Evolutionary conservation across 495 filamentous ascomycete genomes (phyloP), one percentile per base, ranked within the genome.

Genomic region (Trichoderma erinaceum): DNA sequence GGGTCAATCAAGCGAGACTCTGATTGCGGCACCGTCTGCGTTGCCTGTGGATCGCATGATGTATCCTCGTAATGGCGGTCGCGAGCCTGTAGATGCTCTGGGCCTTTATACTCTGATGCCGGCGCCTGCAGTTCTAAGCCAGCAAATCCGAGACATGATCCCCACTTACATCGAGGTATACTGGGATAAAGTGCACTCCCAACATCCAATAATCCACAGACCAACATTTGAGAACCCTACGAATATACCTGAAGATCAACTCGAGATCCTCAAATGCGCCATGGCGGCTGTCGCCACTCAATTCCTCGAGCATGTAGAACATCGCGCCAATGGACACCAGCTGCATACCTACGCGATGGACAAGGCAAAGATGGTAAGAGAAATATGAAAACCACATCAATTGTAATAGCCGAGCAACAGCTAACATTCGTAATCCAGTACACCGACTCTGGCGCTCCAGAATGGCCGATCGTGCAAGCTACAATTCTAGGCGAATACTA

Each of bases 401-500:
- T 52, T 13, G 16, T 12, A 21, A 4, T 25, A 2, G 56, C 1
- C 7, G 16, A 32, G n/a, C 4, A 35, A 41, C 27, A 70, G n/a
- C 56, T 64, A 68, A 50, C 25, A 68, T 69, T 1, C 12, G 0
- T 23, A 23, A 63, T n/a, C 29, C 15, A 63, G 38, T 41, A 46
- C 32, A 68, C 66, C 66, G 66, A 82, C 78, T 70, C 74, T 43
- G 71, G 27, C 3, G 27, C 56, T 8, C 56, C 76, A 16, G 75
- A 78, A 66, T 83, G 81, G 81, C 78, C 80, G 65, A 76, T 78
- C 69, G 84, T 84, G 83, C 83, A 85, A 75, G 76, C 82, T 46
- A 84, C 85, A 69, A 75, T 86, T 50, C 76, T 86, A 23, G 84
- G 80, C 72, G 84, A 86, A 70, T 76, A 82, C 69, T 86, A 84